Percentiles rank a stretch among this genome's conserved stretches.
Evolutionary conservation across 257 asterid species (phyloP).

Genomic region (Apocynum venetum): DNA sequence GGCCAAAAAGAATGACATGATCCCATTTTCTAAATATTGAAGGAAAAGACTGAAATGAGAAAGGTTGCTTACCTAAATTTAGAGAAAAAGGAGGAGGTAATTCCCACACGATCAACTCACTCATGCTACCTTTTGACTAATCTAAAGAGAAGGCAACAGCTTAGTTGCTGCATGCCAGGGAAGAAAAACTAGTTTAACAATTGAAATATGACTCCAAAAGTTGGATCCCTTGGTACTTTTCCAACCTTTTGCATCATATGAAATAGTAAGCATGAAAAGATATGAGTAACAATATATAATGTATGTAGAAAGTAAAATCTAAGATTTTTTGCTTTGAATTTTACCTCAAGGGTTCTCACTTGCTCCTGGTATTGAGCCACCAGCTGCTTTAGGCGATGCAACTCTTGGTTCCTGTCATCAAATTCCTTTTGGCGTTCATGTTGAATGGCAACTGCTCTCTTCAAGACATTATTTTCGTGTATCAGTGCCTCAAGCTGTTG

Average conservation of each 20-base stretch:
- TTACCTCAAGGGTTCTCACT: conserved; percentile 88
- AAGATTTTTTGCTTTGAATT: conserved; percentile 11
- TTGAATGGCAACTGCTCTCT: conserved; percentile 77
- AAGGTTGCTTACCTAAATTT: background rate
- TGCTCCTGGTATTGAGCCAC: conserved; percentile 90
- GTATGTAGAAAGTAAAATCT: background rate
- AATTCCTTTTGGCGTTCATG: conserved; percentile 87
- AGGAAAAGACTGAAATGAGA: background rate
- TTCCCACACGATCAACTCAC: background rate
- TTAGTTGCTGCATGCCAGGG: background rate
- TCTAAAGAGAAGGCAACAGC: background rate
- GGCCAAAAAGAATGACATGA: background rate
- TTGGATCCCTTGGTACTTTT: background rate
- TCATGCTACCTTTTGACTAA: background rate
- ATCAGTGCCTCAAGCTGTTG: conserved; percentile 66
- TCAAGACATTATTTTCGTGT: conserved; percentile 71
- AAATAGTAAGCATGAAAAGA: background rate
- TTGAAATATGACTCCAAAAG: background rate
- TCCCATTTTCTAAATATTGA: background rate
- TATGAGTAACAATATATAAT: background rate
- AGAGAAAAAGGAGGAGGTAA: background rate
- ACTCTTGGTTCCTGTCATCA: conserved; percentile 69
- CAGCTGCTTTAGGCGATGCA: conserved; percentile 76
- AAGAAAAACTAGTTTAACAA: background rate
- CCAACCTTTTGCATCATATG: background rate